Percentiles rank a stretch among this genome's conserved stretches.
These are phyloP conservation scores for Cocos nucifera DNA, from an alignment of 176 grass and related monocot species.

Conservation along the genomic window DNA sequence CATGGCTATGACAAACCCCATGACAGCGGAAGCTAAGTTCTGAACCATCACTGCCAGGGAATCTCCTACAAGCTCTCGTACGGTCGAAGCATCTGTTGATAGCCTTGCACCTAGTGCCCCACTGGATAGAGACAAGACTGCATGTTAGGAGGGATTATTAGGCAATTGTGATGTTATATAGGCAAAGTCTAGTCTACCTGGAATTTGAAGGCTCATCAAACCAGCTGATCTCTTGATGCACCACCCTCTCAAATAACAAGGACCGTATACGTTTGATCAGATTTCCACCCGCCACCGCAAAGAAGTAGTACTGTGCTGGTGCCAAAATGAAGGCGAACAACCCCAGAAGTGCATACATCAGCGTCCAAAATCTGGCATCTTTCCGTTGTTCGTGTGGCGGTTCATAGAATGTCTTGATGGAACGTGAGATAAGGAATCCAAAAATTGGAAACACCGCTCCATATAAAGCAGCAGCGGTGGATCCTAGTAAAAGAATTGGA, in stretches of 20 bases:
- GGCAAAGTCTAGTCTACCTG: not conserved
- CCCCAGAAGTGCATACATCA: conserved; percentile 2
- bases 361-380: conserved; percentile 6
- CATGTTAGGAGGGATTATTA: no score
- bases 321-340: not conserved
- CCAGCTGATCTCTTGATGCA: conserved; percentile 17
- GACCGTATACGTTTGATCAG: conserved; percentile 5
- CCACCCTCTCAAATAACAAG: conserved; percentile 10
- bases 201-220: conserved; percentile 11
- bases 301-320: conserved; percentile 1
- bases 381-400: not conserved
- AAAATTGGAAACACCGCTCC: conserved; percentile 1
- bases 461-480: not conserved
- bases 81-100: conserved; percentile 3
- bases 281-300: conserved; percentile 6
- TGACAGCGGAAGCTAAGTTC: not conserved
- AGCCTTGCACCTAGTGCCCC: conserved; percentile 10
- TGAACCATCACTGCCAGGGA: not conserved
- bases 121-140: not conserved
- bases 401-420: not conserved
- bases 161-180: no score
- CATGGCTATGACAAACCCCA: conserved; percentile 2
- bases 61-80: conserved; percentile 6
- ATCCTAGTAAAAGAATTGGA: not conserved
- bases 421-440: conserved; percentile 1